Evolutionary conservation across 805 yeast genomes (phyloP).

Genomic region (Metschnikowia colocasiae): DNA sequence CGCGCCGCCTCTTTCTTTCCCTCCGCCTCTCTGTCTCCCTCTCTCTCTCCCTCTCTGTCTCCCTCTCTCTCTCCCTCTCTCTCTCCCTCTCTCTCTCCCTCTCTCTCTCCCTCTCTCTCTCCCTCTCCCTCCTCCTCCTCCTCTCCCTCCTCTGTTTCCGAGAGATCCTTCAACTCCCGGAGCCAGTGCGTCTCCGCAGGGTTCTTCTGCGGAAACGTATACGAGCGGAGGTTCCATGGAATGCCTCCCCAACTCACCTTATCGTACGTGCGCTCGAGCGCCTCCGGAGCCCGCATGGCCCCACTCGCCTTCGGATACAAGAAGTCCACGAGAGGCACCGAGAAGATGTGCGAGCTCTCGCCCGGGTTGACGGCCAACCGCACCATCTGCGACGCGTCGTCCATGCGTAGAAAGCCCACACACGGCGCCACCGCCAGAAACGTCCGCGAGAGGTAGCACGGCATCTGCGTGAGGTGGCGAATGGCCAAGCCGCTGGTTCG

Average conservation of each 20-base stretch:
- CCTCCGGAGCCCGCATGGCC: conserved; percentile 27
- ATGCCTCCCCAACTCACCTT: conserved; percentile 66
- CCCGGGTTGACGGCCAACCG: conserved; percentile 64
- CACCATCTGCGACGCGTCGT: conserved; percentile 22
- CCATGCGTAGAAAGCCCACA: conserved; percentile 56
- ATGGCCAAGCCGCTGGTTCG: conserved; percentile 51
- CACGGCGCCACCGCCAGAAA: conserved; percentile 82
- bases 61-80: background rate
- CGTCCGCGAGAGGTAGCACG: conserved; percentile 79
- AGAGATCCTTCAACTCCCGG: conserved; percentile 49
- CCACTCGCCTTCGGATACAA: conserved; percentile 27
- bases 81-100: background rate
- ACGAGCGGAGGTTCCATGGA: conserved; percentile 62
- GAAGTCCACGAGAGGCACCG: conserved; percentile 66
- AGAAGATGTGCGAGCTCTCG: conserved; percentile 67
- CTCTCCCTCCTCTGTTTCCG: conserved; percentile 48
- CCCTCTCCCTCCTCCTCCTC: conserved; percentile 10
- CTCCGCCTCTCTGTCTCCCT: conserved; percentile 4
- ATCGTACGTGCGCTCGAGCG: conserved; percentile 30
- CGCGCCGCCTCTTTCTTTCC: conserved; percentile 5
- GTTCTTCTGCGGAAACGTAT: conserved; percentile 54
- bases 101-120: conserved; percentile 31
- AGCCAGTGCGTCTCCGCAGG: conserved; percentile 61
- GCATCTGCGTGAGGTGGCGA: conserved; percentile 60
- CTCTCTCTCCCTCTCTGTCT: background rate